Percentiles rank a stretch among this genome's conserved stretches.
Conservation (phyloP, 2,329 filamentous ascomycete genomes). For the Blastomyces parvus region DNA sequence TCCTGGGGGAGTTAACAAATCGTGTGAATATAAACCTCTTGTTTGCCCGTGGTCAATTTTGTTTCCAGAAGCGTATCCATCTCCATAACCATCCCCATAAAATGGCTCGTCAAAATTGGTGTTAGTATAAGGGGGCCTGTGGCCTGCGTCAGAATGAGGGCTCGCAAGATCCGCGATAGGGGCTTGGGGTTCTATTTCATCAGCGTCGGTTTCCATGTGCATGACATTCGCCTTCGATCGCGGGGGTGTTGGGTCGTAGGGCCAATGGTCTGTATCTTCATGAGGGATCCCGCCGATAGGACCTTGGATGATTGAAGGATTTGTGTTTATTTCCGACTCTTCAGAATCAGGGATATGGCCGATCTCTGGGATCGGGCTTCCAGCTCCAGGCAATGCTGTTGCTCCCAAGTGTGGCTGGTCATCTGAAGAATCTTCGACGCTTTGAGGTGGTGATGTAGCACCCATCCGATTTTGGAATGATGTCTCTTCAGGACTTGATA, state of each 20-base stretch:
- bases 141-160: slow-evolving; percentile 45
- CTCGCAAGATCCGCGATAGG: slow-evolving; percentile 38
- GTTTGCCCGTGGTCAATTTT: slow-evolving; percentile 27
- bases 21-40: slow-evolving; percentile 27
- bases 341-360: slow-evolving; percentile 52
- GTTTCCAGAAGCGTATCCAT: slow-evolving; percentile 12
- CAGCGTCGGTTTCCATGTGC: slow-evolving; percentile 30
- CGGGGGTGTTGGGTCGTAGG: slow-evolving; percentile 47
- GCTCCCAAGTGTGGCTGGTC: slow-evolving; percentile 52
- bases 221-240: slow-evolving; percentile 29
- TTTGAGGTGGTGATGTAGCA: slow-evolving; percentile 46
- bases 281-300: slow-evolving; percentile 51
- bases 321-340: slow-evolving; percentile 60
- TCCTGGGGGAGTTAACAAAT: slow-evolving; percentile 44
- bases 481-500: slow-evolving; percentile 29
- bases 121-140: slow-evolving; percentile 45
- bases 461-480: slow-evolving; percentile 33
- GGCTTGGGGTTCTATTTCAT: slow-evolving; percentile 36
- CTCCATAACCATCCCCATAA: slow-evolving; percentile 27
- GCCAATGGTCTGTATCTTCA: slow-evolving; percentile 44
- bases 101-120: slow-evolving; percentile 53
- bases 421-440: slow-evolving; percentile 40
- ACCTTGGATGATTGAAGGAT: slow-evolving; percentile 73
- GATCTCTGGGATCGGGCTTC: slow-evolving; percentile 67
- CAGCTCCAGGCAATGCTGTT: slow-evolving; percentile 58